Percentiles rank a stretch among this genome's conserved stretches.
phyloP scores from a whole-genome alignment of 2,329 filamentous ascomycete species.

The Thielaviopsis euricoi region DNA sequence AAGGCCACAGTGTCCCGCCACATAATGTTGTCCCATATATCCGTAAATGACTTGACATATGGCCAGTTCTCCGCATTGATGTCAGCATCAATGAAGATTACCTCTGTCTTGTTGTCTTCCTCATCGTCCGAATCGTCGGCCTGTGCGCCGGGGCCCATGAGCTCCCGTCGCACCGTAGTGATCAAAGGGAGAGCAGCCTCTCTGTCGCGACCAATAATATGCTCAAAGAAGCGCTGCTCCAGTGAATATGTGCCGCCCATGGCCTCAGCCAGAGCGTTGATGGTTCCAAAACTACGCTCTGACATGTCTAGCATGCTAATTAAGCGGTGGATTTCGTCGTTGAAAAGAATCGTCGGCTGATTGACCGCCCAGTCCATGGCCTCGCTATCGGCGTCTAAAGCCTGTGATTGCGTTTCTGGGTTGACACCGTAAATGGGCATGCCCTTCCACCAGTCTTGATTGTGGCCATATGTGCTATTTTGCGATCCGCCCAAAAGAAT shows the following conservation, averaged over 20 bases:
- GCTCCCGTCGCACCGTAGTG: slow-evolving; percentile 17
- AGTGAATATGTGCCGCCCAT: slow-evolving; percentile 12
- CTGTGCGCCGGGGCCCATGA: neutral
- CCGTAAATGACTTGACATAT: slow-evolving; percentile 28
- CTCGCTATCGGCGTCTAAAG: neutral
- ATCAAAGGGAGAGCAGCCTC: slow-evolving; percentile 19
- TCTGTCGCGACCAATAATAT: slow-evolving; percentile 19
- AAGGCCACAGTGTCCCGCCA: slow-evolving; percentile 28
- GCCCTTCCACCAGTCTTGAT: slow-evolving; percentile 46
- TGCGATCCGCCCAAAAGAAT: slow-evolving; percentile 30
- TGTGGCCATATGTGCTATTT: slow-evolving; percentile 34
- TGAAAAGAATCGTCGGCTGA: slow-evolving; percentile 20
- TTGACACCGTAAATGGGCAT: slow-evolving; percentile 11
- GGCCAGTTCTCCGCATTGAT: slow-evolving; percentile 22
- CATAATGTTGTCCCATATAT: slow-evolving; percentile 30
- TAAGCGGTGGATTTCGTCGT: slow-evolving; percentile 42
- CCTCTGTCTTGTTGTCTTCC: slow-evolving; percentile 21
- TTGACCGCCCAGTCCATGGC: slow-evolving; percentile 3
- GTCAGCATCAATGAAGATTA: slow-evolving; percentile 27
- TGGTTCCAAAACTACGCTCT: slow-evolving; percentile 41
- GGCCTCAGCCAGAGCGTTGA: slow-evolving; percentile 28
- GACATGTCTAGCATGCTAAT: slow-evolving; percentile 47
- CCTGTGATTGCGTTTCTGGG: neutral
- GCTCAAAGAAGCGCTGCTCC: slow-evolving; percentile 26
- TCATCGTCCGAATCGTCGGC: slow-evolving; percentile 11